Conservation (phyloP, 1,284 basidiomycete genomes). For the Cutaneotrichosporon mucoides region DNA sequence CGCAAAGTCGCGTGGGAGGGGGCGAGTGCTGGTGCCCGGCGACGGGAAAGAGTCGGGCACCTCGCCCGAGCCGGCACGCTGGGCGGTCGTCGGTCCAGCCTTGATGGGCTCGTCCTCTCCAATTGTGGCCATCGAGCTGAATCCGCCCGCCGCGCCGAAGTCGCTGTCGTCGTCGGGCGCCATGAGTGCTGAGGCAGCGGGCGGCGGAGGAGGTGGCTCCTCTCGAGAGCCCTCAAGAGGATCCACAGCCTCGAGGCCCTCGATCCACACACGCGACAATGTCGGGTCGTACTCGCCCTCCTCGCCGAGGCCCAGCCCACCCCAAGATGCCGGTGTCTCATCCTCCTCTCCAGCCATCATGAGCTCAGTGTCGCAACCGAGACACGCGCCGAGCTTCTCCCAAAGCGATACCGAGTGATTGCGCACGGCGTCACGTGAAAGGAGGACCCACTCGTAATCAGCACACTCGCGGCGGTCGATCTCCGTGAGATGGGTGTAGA, state of each 20-base stretch:
- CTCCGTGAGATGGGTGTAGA: conserved; percentile 36
- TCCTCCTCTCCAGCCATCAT: conserved; percentile 45
- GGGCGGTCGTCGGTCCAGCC: neutral
- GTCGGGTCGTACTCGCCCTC: conserved; percentile 35
- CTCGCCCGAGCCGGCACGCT: neutral
- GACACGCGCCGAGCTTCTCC: conserved; percentile 45
- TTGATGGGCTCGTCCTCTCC: conserved; percentile 23
- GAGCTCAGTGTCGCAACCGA: conserved; percentile 46
- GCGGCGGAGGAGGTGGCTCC: no score
- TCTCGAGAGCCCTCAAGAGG: conserved; percentile 14
- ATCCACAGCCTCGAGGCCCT: conserved; percentile 35
- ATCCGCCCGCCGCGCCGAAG: neutral
- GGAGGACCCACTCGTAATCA: conserved; percentile 45
- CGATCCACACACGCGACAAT: conserved; percentile 40
- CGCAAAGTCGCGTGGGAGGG: conserved; percentile 3
- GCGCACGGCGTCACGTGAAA: conserved; percentile 39
- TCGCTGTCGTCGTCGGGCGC: conserved; percentile 32
- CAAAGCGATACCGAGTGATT: conserved; percentile 38
- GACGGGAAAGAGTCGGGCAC: neutral
- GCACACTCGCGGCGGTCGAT: conserved; percentile 33
- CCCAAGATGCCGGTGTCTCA: conserved; percentile 37
- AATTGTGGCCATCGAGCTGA: conserved; percentile 21
- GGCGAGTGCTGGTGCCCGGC: neutral
- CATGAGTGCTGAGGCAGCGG: no score
- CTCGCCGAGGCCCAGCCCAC: conserved; percentile 37